Evolutionary conservation across 139 green algal genomes (phyloP), one percentile per base, ranked within the genome.

Genomic region (Coelastrella sp.): DNA sequence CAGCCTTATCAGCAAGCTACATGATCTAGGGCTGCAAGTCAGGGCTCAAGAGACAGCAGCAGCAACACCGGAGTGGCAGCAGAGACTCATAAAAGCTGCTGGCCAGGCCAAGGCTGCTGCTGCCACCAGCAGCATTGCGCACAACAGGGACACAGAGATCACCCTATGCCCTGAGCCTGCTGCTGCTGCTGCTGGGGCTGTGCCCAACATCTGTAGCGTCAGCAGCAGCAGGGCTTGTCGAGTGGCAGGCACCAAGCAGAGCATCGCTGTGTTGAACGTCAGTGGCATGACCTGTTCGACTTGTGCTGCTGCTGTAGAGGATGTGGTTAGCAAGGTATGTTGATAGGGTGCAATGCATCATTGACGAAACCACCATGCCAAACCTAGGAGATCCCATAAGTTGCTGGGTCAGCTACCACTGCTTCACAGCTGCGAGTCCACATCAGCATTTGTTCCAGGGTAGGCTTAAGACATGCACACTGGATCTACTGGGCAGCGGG

Each of bases 251-350:
- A n/a, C n/a, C n/a, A n/a, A n/a, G n/a, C n/a, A n/a, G n/a, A n/a
- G 61, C 11, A 71, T 13, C 14, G 61, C 61, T 19, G 61, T 71
- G 61, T 71, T 71, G 11, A 71, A 13, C 14, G 61, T 86, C 61
- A 59, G 14, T 32, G 80, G 80, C n/a, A 86, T 86, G 80, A 86
- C 58, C 80, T 86, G 80, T 22, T 61, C 20, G 22, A 86, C 58
- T 14, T 99, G 97, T 93, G 93, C 91, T 3, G 65, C 71, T 23
- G 91, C 92, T 7, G 95, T 99, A 32, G 97, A 99, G 92, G 32
- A 56, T 0, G 94, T 92, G 10, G 91, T 98, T 58, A 56, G 22
- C 22, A 65, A 92, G 83, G 85, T 84, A 59, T 60, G 56, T 7
- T 22, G 17, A 6, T n/a, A n/a, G n/a, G n/a, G n/a, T n/a, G n/a